Evolutionary conservation across 1,284 basidiomycete species (phyloP).

Genomic region (Cutaneotrichosporon sp.): DNA sequence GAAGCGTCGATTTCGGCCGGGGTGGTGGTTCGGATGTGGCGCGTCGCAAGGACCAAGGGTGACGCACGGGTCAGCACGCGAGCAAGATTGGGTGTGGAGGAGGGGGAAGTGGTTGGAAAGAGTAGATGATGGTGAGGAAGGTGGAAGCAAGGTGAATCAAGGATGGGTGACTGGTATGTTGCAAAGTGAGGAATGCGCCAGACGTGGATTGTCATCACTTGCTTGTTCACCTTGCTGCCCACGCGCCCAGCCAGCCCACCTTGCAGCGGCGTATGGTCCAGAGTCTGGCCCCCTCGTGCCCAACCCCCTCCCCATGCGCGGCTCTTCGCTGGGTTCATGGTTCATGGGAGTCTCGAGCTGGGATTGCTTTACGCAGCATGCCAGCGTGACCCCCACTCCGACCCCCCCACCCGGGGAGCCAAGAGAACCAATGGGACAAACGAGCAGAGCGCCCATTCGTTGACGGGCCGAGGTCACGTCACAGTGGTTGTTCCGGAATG

Average conservation of each 20-base stretch:
- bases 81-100: neutral
- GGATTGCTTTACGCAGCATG: neutral
- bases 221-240: neutral
- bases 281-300: no score
- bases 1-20: no score
- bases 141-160: neutral
- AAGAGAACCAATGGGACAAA: neutral
- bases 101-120: neutral
- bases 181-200: conserved; percentile 1
- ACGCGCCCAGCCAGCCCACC: neutral
- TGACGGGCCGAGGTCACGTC: neutral
- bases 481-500: neutral
- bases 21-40: no score
- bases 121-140: neutral
- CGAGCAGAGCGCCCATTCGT: neutral
- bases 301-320: no score
- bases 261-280: neutral
- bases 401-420: neutral
- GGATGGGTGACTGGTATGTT: neutral
- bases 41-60: no score
- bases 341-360: no score
- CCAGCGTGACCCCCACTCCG: neutral
- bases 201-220: neutral
- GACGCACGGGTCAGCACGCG: no score
- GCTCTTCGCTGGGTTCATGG: no score